Evolutionary conservation across 441 rosid species (phyloP), one percentile per base, ranked within the genome.

Genomic region (Erysimum pusillum): DNA sequence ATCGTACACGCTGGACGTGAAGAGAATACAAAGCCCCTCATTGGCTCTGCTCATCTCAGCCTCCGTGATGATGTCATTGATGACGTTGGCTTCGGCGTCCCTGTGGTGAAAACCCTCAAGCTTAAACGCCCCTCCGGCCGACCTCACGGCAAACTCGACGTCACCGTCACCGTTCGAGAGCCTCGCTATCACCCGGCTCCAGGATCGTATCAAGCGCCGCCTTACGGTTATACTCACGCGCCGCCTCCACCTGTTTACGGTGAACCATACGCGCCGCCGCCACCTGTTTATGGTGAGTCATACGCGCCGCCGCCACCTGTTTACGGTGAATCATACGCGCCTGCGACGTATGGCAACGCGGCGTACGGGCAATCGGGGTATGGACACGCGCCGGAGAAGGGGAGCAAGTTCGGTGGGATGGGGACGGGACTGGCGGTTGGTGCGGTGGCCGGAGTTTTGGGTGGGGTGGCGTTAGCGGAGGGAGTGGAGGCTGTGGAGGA

Each of bases 91-190:
- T 13, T 84, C 10, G 90, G 87, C 1, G 85, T 84, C 49, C 79
- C 83, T 1, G 0, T 31, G 28, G 42, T 5, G 54, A 82, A 83
- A 18, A 63, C 75, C 2, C 86, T 92, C 75, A 75, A 84, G 42
- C 88, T 94, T 72, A 90, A 88, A 84, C 96, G 97, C 31, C 96
- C 97, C 3, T 94, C 98, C 0, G 97, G 98, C 11, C 75, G 98
- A 8, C 96, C 97, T 2, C 98, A 94, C 0, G 98, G 98, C 5
- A 90, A 90, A 54, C 17, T 91, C 6, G 92, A 94, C 1, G 89
- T 91, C 18, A 63, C 75, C 44, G 87, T 91, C 25, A 49, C 74
- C 36, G 71, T 94, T 32, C 58, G 75, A 41, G 88, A 86, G 7
- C 65, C 85, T 5, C 68, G 76, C 14, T 83, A 85, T 52, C 39